Evolutionary conservation across 345 rosid species (phyloP), one percentile per base, ranked within the genome.

Genomic region (Citrus inodora): DNA sequence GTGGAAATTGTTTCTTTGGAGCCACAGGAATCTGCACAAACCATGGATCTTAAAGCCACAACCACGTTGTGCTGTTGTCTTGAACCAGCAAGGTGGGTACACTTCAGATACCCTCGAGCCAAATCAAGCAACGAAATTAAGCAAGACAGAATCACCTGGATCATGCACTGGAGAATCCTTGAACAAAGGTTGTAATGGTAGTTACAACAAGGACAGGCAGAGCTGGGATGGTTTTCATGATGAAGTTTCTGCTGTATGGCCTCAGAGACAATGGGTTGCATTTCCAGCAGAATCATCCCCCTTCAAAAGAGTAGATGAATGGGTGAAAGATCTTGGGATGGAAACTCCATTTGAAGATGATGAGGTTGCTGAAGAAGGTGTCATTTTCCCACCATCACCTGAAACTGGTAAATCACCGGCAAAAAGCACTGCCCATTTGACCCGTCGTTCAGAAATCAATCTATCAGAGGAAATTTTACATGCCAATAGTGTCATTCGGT

Each of bases 1-100:
- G 98, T 91, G 98, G 98, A 93, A 94, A 71, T 76, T 93, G 78
- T 92, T 93, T 70, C 91, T 96, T 9, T 93, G 99, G 99, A 96
- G 99, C 82, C 98, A 93, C 76, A 83, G 99, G 82, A 96, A 91
- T 85, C 78, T 87, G 60, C 97, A 93, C 71, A 82, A 83, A 79
- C 89, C 87, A 32, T 68, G 16, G 67, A 78, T 69, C 13, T 73
- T 79, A 64, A 92, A 84, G 81, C 88, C 89, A 30, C 85, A 67
- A 76, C 75, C 80, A 58, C 71, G 62, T 62, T 69, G 73, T 56
- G 77, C 55, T 1, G 51, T 55, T 59, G 70, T 61, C 71, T 42
- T 80, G 70, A 93, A 92, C 70, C 93, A 91, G 79, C 93, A 86
- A 78, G 90, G 93, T 64, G 98, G 99, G 4, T 96, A 96, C 82